A percentile compares a stretch with the other conserved stretches of the same genome.
These are phyloP conservation scores for Oryza nivara DNA, from an alignment of 176 grass and related monocot genomes.

Conservation along the genomic window DNA sequence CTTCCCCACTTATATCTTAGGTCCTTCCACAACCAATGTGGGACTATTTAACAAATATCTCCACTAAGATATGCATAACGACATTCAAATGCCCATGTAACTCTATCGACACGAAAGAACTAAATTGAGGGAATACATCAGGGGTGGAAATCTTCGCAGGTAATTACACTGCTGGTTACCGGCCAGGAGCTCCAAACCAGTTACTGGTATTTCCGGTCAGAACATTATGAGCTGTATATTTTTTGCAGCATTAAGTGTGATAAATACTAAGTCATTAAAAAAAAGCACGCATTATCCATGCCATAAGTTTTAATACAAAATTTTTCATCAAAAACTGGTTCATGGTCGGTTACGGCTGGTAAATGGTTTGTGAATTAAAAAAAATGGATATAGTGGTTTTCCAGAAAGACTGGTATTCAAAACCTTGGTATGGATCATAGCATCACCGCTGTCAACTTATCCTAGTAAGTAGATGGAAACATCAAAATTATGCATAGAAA, in stretches of 20 bases:
- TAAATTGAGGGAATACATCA: neutral
- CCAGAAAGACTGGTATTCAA: neutral
- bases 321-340: neutral
- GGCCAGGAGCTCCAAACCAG: too few species aligned
- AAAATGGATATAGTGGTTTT: neutral
- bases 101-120: neutral
- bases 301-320: neutral
- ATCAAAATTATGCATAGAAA: neutral
- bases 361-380: neutral
- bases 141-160: neutral
- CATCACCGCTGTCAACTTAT: neutral
- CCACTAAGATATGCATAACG: neutral
- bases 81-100: neutral
- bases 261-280: neutral
- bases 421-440: neutral
- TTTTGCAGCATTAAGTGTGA: neutral
- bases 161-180: too few species aligned
- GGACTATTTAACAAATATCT: neutral
- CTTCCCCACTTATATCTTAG: too few species aligned
- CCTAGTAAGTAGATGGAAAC: neutral
- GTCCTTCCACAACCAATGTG: too few species aligned
- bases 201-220: neutral
- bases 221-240: neutral
- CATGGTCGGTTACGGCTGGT: too few species aligned
- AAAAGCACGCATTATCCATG: neutral